These are phyloP conservation scores for Loxodes magnus DNA, from an alignment of 73 alveolate species.

Conservation along the genomic window DNA sequence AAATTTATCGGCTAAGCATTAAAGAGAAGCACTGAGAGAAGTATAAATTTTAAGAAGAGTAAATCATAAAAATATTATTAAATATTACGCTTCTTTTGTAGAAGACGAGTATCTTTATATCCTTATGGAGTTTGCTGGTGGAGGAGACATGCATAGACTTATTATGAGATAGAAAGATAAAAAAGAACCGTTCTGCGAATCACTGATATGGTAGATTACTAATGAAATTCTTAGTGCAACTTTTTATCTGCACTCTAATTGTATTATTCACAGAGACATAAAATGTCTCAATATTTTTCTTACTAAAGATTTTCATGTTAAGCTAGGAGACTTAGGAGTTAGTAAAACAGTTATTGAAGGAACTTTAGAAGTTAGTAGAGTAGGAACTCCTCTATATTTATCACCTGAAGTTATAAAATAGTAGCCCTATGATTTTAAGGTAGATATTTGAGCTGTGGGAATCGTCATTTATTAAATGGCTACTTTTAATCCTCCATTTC, in stretches of 20 bases:
- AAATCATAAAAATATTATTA: conserved; percentile 76
- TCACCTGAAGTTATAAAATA: conserved; percentile 88
- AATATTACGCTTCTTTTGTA: conserved; percentile 72
- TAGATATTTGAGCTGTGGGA: conserved; percentile 95
- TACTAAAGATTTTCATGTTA: conserved; percentile 28
- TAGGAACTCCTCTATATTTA: conserved; percentile 91
- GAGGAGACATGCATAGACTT: conserved; percentile 87
- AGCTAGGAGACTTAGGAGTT: conserved; percentile 95
- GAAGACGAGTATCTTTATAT: conserved; percentile 81
- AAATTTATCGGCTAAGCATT: conserved; percentile 60
- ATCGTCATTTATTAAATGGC: conserved; percentile 79
- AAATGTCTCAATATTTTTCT: conserved; percentile 84
- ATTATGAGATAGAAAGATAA: conserved; percentile 33
- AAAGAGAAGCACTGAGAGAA: conserved; percentile 71
- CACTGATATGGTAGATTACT: conserved; percentile 78
- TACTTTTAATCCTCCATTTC: conserved; percentile 83
- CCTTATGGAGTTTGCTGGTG: conserved; percentile 94
- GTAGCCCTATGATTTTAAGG: conserved; percentile 85
- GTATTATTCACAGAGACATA: conserved; percentile 93
- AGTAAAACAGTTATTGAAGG: conserved; percentile 69
- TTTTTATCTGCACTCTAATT: conserved; percentile 71
- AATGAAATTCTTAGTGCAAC: conserved; percentile 65
- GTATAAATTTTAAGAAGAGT: conserved; percentile 72
- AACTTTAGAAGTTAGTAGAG: conserved; percentile 76
- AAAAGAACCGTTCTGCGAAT: conserved; percentile 58